These are phyloP conservation scores for cucumber (Cucumis sativus) DNA, from an alignment of 306 rosid species.

Conservation along the genomic window Cucumber_9930_V3 NC_026661.2:15846001-15846500, in stretches of 20 bases:
- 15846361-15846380: not conserved
- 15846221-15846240: slow-evolving; percentile 29
- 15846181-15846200: not conserved
- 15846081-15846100: not conserved
- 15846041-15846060: not conserved
- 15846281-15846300: not conserved
- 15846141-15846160: slow-evolving; percentile 23
- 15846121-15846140: not conserved
- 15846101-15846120: not conserved
- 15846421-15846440: not conserved
- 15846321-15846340: not conserved
- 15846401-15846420: not conserved
- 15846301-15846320: not conserved
- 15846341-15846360: not conserved
- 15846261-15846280: not conserved
- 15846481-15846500: not conserved
- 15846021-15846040: not conserved
- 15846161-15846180: not conserved
- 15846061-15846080: not conserved
- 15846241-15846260: not conserved
- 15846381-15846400: not conserved
- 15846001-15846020: not conserved
- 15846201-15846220: slow-evolving; percentile 24
- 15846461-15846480: not conserved
- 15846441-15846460: not conserved